phyloP scores from a whole-genome alignment of 225 moss, liverwort and hornwort genomes.

The Physcomitrellopsis africana region DNA sequence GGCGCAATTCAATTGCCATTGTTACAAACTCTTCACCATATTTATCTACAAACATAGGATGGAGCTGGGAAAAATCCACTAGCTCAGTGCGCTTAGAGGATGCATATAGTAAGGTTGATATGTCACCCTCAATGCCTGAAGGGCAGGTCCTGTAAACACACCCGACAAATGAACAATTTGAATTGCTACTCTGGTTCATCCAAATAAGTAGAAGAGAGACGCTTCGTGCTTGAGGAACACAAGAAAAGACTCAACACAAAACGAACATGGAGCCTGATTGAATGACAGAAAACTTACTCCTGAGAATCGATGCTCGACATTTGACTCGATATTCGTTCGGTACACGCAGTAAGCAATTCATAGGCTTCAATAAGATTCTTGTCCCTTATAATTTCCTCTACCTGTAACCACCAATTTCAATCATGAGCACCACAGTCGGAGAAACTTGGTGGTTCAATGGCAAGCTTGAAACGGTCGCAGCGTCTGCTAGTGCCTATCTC shows the following conservation, averaged over 20 bases:
- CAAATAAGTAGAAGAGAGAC: neutral
- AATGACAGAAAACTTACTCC: conserved; percentile 29
- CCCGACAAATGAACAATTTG: neutral
- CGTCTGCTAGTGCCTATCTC: neutral
- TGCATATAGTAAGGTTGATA: conserved; percentile 47
- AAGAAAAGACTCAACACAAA: too few relatives aligned
- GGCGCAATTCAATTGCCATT: conserved; percentile 46
- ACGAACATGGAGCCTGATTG: neutral
- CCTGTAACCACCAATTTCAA: conserved; percentile 31
- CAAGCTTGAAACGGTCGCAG: neutral
- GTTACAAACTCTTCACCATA: conserved; percentile 55
- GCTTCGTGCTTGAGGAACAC: neutral
- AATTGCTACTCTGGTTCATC: neutral
- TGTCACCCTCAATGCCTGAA: conserved; percentile 46
- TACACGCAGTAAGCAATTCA: conserved; percentile 47
- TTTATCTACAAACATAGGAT: conserved; percentile 39
- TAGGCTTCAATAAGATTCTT: conserved; percentile 54
- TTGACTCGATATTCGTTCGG: conserved; percentile 49
- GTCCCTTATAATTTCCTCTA: conserved; percentile 55
- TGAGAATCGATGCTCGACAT: conserved; percentile 54
- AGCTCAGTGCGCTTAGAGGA: conserved; percentile 54
- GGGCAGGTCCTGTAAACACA: conserved; percentile 43
- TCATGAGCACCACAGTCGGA: neutral
- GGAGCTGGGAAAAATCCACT: conserved; percentile 44
- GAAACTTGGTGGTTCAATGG: neutral